These are phyloP conservation scores for Trichoderma sp. DNA, from an alignment of 2,329 filamentous ascomycete genomes.

Conservation along the genomic window DNA sequence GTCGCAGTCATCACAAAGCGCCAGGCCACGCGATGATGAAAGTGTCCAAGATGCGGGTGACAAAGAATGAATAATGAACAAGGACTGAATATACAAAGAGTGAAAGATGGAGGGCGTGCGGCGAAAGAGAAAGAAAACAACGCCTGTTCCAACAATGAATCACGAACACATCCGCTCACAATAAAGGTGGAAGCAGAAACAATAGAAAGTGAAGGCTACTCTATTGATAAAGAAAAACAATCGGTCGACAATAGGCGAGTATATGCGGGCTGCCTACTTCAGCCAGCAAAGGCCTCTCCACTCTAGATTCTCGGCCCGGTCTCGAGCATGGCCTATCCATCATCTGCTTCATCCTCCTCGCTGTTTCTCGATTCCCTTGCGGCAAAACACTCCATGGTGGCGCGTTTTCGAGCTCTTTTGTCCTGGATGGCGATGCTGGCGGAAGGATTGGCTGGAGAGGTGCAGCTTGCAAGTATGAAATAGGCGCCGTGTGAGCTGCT, in stretches of 20 bases:
- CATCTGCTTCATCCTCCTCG: slow-evolving; percentile 11
- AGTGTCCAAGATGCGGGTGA: background rate
- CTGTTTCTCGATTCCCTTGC: background rate
- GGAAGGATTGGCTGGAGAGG: slow-evolving; percentile 20
- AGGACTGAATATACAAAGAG: background rate
- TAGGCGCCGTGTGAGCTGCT: slow-evolving; percentile 44
- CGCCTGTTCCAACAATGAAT: slow-evolving; percentile 15
- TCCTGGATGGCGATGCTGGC: slow-evolving; percentile 16
- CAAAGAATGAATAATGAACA: background rate
- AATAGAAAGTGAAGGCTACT: slow-evolving; percentile 8
- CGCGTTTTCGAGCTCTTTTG: slow-evolving; percentile 22
- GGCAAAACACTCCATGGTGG: slow-evolving; percentile 18
- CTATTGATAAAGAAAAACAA: slow-evolving; percentile 28
- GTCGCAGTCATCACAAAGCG: slow-evolving; percentile 21
- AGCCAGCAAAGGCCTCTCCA: slow-evolving; percentile 10
- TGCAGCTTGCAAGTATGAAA: slow-evolving; percentile 29
- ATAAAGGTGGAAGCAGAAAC: background rate
- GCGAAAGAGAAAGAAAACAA: slow-evolving; percentile 10
- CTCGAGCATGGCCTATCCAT: slow-evolving; percentile 6
- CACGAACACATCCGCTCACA: slow-evolving; percentile 3
- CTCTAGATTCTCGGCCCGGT: slow-evolving; percentile 15
- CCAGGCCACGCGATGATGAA: slow-evolving; percentile 23
- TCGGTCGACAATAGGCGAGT: slow-evolving; percentile 29
- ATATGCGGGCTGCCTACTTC: background rate
- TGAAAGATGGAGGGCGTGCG: background rate